Evolutionary conservation across 2,329 filamentous ascomycete genomes (phyloP), one percentile per base, ranked within the genome.

Genomic region (Elsinoe arachidis): DNA sequence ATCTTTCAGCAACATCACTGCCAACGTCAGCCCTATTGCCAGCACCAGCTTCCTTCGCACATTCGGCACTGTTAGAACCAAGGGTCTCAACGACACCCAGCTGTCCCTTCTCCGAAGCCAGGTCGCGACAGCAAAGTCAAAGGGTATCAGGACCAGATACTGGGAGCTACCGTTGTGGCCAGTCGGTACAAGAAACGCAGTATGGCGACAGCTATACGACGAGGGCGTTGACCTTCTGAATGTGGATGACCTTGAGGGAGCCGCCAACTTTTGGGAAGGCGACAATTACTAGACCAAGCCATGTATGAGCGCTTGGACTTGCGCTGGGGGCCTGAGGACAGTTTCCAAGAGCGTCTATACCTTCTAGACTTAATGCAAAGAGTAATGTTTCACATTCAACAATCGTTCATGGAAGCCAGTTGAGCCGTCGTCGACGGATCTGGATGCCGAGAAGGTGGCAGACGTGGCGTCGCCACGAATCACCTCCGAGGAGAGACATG

Each of bases 131-230:
- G 84, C 83, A 4, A 78, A 80, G 62, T 71, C 68, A 12, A 80
- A 76, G 64, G 83, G 82, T 0, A 83, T 87, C 59, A 72, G 70
- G 57, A 77, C 77, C 1, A 70, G 84, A 57, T 86, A 86, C 64
- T 86, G 82, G 83, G 80, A 82, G 55, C 77, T 79, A 15, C 84
- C 84, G 0, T 72, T 71, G 1, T 86, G 77, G 73, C 82, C 82
- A 0, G 69, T 85, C 26, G 74, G 77, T n/a, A 78, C 76, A 19
- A 70, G 83, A 21, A 81, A 85, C 65, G 70, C 73, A 9, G 69
- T 84, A 3, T 86, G 84, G 83, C 71, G 76, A 61, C 75, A 73
- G 4, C 67, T 86, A 60, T 73, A 78, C 62, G 72, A 77, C 53
- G 80, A 80, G 58, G 82, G 81, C 0, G 80, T 82, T n/a, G 78